These are phyloP conservation scores for Bisporella sp. DNA, from an alignment of 2,329 filamentous ascomycete genomes.

Conservation along the genomic window DNA sequence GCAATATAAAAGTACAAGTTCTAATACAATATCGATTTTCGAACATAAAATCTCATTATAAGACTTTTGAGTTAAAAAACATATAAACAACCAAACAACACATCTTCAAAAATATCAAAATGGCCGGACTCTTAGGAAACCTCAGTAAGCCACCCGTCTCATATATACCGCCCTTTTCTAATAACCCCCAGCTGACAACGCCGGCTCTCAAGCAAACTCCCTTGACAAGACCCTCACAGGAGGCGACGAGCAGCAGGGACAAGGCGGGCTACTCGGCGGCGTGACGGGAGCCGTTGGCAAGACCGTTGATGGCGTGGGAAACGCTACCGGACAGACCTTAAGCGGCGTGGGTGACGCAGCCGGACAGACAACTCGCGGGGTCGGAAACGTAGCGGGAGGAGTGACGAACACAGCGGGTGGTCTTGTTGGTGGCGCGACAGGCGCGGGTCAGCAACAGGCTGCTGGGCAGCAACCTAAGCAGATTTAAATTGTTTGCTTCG, in stretches of 20 bases:
- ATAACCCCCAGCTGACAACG: too few species aligned
- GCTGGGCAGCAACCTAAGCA: not conserved
- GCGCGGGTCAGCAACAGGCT: not conserved
- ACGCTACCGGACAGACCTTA: conserved; percentile 24
- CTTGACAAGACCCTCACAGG: conserved; percentile 33
- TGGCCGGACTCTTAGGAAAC: not conserved
- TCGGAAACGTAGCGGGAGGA: conserved; percentile 14
- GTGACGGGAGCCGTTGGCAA: conserved; percentile 26
- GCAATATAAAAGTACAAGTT: too few species aligned
- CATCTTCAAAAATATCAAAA: not conserved
- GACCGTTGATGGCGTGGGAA: conserved; percentile 30
- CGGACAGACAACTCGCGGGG: conserved; percentile 20
- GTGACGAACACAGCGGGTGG: conserved; percentile 14
- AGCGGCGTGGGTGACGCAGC: conserved; percentile 28
- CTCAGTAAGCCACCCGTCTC: not conserved
- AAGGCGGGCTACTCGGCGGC: conserved; percentile 32
- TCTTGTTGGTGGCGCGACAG: conserved; percentile 5
- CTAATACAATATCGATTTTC: too few species aligned
- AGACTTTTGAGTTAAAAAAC: not conserved
- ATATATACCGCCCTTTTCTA: not conserved
- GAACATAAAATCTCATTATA: not conserved
- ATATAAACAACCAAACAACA: not conserved
- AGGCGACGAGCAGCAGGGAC: conserved; percentile 30
- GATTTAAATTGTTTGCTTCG: not conserved
- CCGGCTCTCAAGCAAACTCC: conserved; percentile 18